phyloP scores from a whole-genome alignment of 805 yeast species.

The Yamadazyma sp. region DNA sequence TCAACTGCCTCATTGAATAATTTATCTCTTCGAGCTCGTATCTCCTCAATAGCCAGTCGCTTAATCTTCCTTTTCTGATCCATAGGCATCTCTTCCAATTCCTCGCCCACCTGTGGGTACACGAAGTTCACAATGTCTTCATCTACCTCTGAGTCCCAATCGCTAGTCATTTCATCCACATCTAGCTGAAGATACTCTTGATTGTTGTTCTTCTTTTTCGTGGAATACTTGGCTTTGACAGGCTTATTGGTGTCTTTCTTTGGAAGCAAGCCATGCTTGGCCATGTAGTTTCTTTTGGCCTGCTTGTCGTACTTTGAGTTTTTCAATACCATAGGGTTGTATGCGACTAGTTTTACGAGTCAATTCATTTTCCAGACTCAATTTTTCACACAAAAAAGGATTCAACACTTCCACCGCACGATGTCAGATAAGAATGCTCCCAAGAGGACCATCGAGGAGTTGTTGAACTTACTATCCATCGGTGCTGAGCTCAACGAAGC shows the following conservation, averaged over 20 bases:
- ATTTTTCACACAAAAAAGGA: neutral
- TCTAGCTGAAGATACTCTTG: slow-evolving; percentile 25
- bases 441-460: slow-evolving; percentile 50
- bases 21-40: slow-evolving; percentile 19
- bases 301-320: slow-evolving; percentile 46
- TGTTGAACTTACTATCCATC: slow-evolving; percentile 53
- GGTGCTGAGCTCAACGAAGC: slow-evolving; percentile 55
- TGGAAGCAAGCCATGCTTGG: slow-evolving; percentile 38
- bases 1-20: slow-evolving; percentile 16
- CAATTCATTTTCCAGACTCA: no score
- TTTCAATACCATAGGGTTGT: slow-evolving; percentile 37
- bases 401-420: neutral
- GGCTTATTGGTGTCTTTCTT: slow-evolving; percentile 14
- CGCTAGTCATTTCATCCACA: slow-evolving; percentile 29
- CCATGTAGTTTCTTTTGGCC: slow-evolving; percentile 39
- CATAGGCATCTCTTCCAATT: slow-evolving; percentile 23
- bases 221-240: slow-evolving; percentile 33
- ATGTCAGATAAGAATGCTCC: slow-evolving; percentile 9
- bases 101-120: slow-evolving; percentile 39
- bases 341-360: neutral
- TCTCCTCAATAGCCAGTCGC: slow-evolving; percentile 30
- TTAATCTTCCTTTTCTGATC: slow-evolving; percentile 39
- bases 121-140: slow-evolving; percentile 40
- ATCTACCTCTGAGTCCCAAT: slow-evolving; percentile 42
- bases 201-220: slow-evolving; percentile 22